These are phyloP conservation scores for Quercus lobata DNA, from an alignment of 331 rosid species.

Conservation along the genomic window DNA sequence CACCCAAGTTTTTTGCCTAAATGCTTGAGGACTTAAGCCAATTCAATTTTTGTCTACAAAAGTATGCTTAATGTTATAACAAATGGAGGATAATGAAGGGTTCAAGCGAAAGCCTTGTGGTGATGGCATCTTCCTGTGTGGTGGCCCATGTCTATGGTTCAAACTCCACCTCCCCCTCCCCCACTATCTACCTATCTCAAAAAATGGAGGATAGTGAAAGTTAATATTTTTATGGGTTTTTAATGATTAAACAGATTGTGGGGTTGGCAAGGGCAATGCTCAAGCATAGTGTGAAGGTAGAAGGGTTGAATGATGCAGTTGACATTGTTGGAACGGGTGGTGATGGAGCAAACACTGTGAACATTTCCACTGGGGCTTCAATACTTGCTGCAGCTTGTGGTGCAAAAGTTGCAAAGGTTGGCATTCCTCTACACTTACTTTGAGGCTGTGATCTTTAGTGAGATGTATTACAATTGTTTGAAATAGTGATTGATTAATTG, in stretches of 20 bases:
- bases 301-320: conserved; percentile 71
- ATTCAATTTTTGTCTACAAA: too few species aligned
- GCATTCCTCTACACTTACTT: neutral
- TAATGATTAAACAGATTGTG: conserved; percentile 49
- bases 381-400: conserved; percentile 96
- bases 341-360: conserved; percentile 92
- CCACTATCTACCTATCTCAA: too few species aligned
- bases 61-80: neutral
- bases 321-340: conserved; percentile 99
- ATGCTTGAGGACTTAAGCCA: too few species aligned
- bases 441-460: neutral
- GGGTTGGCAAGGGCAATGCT: conserved; percentile 93
- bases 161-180: too few species aligned
- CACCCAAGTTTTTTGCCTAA: too few species aligned
- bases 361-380: conserved; percentile 89
- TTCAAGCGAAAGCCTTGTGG: too few species aligned
- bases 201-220: neutral
- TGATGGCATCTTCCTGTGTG: too few species aligned
- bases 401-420: conserved; percentile 90
- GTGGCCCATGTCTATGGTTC: too few species aligned
- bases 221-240: neutral
- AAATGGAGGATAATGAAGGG: neutral
- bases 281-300: conserved; percentile 64
- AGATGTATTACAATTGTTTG: neutral
- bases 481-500: neutral